Conservation (phyloP, 2,329 filamentous ascomycete species). For the Polychaeton citri region DNA sequence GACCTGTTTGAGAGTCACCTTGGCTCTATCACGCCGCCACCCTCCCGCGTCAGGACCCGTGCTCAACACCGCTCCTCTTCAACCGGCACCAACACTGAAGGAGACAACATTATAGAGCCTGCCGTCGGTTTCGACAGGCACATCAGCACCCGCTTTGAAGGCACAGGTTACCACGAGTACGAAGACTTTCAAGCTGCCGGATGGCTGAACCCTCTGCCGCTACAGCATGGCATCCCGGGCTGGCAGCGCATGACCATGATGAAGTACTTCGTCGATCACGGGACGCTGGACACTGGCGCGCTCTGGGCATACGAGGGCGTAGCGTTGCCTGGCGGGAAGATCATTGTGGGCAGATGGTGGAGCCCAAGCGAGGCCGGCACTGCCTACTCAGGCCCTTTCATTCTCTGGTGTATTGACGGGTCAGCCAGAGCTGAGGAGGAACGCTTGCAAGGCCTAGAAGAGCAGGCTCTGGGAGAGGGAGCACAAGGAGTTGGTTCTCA, state of each 20-base stretch:
- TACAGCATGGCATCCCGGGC: constrained; percentile 36
- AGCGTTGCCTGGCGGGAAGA: constrained; percentile 32
- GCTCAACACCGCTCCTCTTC: constrained; percentile 17
- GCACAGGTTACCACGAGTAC: constrained; percentile 24
- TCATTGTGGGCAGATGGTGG: constrained; percentile 38
- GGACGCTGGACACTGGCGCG: constrained; percentile 16
- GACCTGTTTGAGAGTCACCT: constrained; percentile 28
- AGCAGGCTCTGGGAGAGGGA: too few species aligned
- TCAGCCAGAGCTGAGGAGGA: background rate
- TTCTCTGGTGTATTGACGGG: constrained; percentile 28
- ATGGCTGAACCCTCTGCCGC: constrained; percentile 36
- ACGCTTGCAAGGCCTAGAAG: constrained; percentile 1
- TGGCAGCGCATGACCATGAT: constrained; percentile 43
- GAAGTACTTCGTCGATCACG: constrained; percentile 32
- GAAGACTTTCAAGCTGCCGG: constrained; percentile 26
- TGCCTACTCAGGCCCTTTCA: constrained; percentile 27
- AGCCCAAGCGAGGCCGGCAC: constrained; percentile 11
- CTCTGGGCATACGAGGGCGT: constrained; percentile 38
- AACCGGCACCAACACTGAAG: background rate
- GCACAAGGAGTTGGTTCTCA: too few species aligned
- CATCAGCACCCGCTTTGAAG: constrained; percentile 22
- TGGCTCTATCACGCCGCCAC: constrained; percentile 18
- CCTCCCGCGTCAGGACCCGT: constrained; percentile 13
- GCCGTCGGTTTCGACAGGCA: constrained; percentile 1
- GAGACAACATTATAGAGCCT: background rate